These are phyloP conservation scores for Backusella macrospora DNA, from an alignment of 192 early-diverging fungal genomes.

Conservation along the genomic window DNA sequence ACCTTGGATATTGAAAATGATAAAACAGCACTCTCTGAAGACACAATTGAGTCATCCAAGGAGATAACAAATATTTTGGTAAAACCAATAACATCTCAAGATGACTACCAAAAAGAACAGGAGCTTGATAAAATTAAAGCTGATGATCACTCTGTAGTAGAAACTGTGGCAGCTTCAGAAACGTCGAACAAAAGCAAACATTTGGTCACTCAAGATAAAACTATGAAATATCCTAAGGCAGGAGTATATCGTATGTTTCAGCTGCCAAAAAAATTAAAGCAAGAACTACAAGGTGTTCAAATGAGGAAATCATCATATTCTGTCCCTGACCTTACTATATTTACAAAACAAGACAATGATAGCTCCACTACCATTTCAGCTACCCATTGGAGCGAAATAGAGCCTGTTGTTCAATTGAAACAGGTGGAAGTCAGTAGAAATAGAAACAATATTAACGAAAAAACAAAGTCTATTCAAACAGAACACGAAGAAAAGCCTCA, in stretches of 20 bases:
- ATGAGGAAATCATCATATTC: slow-evolving; percentile 20
- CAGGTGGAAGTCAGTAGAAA: background rate
- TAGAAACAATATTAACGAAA: background rate
- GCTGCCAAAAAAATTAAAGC: slow-evolving; percentile 13
- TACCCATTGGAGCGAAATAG: background rate
- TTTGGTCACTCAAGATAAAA: background rate
- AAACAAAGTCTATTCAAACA: background rate
- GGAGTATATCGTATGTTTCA: background rate
- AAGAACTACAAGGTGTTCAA: slow-evolving; percentile 19
- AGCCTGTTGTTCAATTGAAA: background rate
- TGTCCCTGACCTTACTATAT: slow-evolving; percentile 19
- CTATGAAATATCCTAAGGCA: background rate
- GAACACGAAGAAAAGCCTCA: background rate
- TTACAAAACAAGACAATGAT: slow-evolving; percentile 13
- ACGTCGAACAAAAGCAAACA: background rate
- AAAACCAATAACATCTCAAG: background rate
- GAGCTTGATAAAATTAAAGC: background rate
- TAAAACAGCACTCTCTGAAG: background rate
- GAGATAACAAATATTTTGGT: background rate
- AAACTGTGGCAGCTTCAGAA: slow-evolving; percentile 1
- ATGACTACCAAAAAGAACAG: background rate
- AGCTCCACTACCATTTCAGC: background rate
- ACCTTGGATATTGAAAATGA: background rate
- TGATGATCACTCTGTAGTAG: background rate
- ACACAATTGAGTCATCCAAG: background rate